These are phyloP conservation scores for Pisolithus thermaeus DNA, from an alignment of 1,284 basidiomycete genomes.

Conservation along the genomic window DNA sequence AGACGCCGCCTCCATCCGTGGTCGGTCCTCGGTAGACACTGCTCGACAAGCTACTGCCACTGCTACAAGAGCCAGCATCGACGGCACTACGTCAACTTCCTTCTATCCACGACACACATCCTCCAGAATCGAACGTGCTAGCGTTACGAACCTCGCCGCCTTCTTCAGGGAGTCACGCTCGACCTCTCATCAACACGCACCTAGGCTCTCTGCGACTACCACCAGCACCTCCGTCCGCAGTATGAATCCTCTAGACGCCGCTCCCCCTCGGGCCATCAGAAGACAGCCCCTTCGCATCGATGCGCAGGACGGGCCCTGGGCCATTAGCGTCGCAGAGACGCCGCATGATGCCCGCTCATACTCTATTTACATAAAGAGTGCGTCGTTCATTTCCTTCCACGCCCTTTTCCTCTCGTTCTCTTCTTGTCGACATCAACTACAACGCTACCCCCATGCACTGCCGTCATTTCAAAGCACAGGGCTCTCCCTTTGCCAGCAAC, in stretches of 20 bases:
- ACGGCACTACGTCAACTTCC: slow-evolving; percentile 21
- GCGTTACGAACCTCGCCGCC: slow-evolving; percentile 33
- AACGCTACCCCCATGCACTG: slow-evolving; percentile 5
- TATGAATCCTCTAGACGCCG: slow-evolving; percentile 34
- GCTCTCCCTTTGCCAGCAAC: slow-evolving; percentile 9
- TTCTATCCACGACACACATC: slow-evolving; percentile 21
- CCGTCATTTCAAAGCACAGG: not conserved
- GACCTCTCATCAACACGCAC: slow-evolving; percentile 26
- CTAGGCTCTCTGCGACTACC: slow-evolving; percentile 17
- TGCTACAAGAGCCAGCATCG: slow-evolving; percentile 26
- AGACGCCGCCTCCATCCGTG: slow-evolving; percentile 22
- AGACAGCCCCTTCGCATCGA: slow-evolving; percentile 46
- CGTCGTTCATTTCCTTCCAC: slow-evolving; percentile 30
- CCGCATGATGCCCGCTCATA: slow-evolving; percentile 55
- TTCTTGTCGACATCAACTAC: not conserved
- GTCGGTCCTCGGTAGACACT: slow-evolving; percentile 26
- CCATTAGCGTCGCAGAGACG: slow-evolving; percentile 67
- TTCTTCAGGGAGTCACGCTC: slow-evolving; percentile 28
- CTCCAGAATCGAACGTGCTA: slow-evolving; percentile 24
- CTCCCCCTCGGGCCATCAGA: slow-evolving; percentile 29
- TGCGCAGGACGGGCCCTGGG: slow-evolving; percentile 65
- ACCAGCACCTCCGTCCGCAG: slow-evolving; percentile 25
- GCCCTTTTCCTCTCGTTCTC: slow-evolving; percentile 13
- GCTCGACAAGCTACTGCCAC: slow-evolving; percentile 20
- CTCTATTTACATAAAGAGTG: slow-evolving; percentile 67